A percentile compares a stretch with the other conserved stretches of the same genome.
These are phyloP conservation scores for Rhytidiadelphus loreus DNA, from an alignment of 225 moss, liverwort and hornwort species.

Conservation along the genomic window DNA sequence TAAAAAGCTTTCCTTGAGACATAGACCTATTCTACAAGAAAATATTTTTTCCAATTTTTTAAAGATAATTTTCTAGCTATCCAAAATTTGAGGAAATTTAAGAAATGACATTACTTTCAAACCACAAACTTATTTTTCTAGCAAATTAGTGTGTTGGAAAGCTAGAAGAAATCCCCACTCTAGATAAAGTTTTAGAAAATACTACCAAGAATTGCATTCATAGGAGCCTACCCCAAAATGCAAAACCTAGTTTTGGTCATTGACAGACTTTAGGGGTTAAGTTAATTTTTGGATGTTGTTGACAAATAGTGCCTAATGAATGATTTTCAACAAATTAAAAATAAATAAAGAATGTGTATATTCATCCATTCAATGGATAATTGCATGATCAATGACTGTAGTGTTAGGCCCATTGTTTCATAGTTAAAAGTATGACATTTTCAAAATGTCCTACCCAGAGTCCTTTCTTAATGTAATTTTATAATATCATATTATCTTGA, in stretches of 20 bases:
- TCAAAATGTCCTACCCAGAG: background rate
- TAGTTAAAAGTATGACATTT: background rate
- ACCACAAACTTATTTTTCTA: background rate
- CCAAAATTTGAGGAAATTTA: background rate
- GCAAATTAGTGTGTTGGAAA: background rate
- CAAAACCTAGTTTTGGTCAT: background rate
- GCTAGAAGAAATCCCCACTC: background rate
- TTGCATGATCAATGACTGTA: background rate
- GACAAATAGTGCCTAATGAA: background rate
- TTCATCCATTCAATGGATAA: too few relatives aligned
- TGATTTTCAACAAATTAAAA: background rate
- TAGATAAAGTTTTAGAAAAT: background rate
- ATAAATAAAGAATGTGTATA: background rate
- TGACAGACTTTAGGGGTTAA: accelerated
- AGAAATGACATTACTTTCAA: background rate
- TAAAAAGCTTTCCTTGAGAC: accelerated
- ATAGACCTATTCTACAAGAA: background rate
- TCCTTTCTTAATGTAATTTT: too few relatives aligned
- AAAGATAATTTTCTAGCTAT: background rate
- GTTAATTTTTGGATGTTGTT: background rate
- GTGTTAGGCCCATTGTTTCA: too few relatives aligned
- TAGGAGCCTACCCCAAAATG: accelerated
- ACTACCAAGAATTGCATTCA: background rate
- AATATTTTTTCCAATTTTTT: background rate
- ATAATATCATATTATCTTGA: too few relatives aligned